Conservation (phyloP, 331 rosid genomes). For the Telfairia occidentalis region DNA sequence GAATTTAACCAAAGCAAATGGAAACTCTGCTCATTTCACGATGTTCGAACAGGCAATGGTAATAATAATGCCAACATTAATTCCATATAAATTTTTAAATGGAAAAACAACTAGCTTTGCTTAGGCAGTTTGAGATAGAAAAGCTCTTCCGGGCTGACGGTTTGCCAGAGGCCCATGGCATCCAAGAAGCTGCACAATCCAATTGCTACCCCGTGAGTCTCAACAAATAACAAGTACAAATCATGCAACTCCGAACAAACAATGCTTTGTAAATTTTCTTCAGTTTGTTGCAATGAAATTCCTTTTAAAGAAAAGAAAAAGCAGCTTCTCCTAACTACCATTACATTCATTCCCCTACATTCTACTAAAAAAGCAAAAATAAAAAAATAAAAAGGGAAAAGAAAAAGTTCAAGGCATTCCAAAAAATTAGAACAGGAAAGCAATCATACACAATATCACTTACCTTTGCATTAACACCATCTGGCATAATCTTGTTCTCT, state of each 20-base stretch:
- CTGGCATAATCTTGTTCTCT: constrained; percentile 1
- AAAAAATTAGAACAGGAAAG: not conserved
- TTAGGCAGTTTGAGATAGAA: not conserved
- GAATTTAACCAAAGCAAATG: not conserved
- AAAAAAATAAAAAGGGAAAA: no score
- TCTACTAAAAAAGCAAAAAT: not conserved
- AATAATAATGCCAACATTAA: not conserved
- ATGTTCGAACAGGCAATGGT: not conserved
- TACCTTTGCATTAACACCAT: constrained; percentile 11
- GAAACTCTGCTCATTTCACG: not conserved
- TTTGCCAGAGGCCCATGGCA: constrained; percentile 6
- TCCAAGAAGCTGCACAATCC: constrained; percentile 3
- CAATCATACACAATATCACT: not conserved
- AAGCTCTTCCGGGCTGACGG: constrained; percentile 9
- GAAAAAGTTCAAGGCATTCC: not conserved
- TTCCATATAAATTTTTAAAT: not conserved
- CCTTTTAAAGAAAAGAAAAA: not conserved
- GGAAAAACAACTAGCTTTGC: not conserved
- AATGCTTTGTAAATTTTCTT: not conserved
- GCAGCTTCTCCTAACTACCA: not conserved
- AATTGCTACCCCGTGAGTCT: not conserved
- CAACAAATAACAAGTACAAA: not conserved
- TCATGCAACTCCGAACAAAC: not conserved
- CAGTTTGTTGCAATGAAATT: not conserved
- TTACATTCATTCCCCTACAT: not conserved